A percentile compares a stretch with the other conserved stretches of the same genome.
Evolutionary conservation across 2,329 filamentous ascomycete genomes (phyloP).

Genomic region (Emericellopsis cladophorae): DNA sequence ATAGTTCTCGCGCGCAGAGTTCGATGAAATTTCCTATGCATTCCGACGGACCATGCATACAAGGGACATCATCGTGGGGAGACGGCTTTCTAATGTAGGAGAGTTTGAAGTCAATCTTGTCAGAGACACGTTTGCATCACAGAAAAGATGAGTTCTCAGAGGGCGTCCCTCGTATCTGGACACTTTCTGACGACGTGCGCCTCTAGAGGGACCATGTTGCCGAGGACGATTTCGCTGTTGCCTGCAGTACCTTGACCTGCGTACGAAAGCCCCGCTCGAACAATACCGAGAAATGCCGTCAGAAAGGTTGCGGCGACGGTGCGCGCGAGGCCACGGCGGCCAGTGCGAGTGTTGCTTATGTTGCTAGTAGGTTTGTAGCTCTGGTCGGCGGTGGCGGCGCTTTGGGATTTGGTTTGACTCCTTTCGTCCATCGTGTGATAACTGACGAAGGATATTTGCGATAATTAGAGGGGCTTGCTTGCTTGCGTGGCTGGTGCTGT

Average conservation of each 20-base stretch:
- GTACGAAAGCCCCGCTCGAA: not conserved
- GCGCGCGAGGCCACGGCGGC: conserved; percentile 8
- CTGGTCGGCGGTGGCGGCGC: no score
- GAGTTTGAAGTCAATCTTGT: conserved; percentile 83
- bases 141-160: conserved; percentile 70
- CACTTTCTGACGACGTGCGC: conserved; percentile 98
- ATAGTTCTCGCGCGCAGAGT: conserved; percentile 74
- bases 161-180: conserved; percentile 77
- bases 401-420: no score
- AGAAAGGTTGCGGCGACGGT: conserved; percentile 11
- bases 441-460: no score
- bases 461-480: no score
- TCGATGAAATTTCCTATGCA: conserved; percentile 91
- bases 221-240: not conserved
- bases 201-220: conserved; percentile 59
- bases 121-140: conserved; percentile 67
- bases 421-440: no score
- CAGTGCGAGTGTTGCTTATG: not conserved
- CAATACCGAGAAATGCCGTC: conserved; percentile 4
- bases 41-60: conserved; percentile 80
- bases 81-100: conserved; percentile 80
- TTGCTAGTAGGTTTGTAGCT: no score
- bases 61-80: conserved; percentile 70
- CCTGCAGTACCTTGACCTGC: no score
- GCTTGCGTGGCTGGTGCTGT: no score